Base-by-base conservation (phyloP, 805 yeast genomes). In the Brettanomyces sp. region DNA sequence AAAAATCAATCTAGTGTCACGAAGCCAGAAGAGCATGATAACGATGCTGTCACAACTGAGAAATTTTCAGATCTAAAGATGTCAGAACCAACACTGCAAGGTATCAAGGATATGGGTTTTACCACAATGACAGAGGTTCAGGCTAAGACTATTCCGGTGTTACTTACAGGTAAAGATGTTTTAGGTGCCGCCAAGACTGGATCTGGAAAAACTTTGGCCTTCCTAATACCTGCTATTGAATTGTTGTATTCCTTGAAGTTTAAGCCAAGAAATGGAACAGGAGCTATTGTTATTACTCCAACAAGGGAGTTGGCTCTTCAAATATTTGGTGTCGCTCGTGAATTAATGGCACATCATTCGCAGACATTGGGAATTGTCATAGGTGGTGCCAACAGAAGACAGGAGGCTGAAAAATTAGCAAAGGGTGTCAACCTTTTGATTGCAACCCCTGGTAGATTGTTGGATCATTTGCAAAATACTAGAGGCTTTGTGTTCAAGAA, bases 131-230 rank as follows among this genome's bases (percentile, higher is more conserved):
- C 99, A 1, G 79, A 82, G 52, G 98, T 93, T 8, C 99, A 93
- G 67, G 83, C 95, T 25, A 80, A 91, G 67, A 89, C 99, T 11
- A 93, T 93, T 46, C 98, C 99, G 5, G 98, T 99, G 9, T 72
- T 93, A 51, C 68, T 95, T 52, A 97, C 98, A 1, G 99, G 99
- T 39, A 79, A 91, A 56, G 99, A 93, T 67, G 98, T 95, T 21
- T 74, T 93, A 45, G 99, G 99, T 54, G 99, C 99, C n/a, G 99
- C 99, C 47, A 91, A 90, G 69, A 93, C 99, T 3, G 99, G 99
- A 45, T 89, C 97, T 1, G 99, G 99, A 63, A 93, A 93, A 70
- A 93, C 99, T 0, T 70, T 95, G 50, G 98, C 99, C 8, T 93
- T 93, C 57, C 71, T 93, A 59, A 76, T 93, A 49, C 99, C 99